Evolutionary conservation across 345 rosid genomes (phyloP).

Genomic region (Clarkia xantiana): DNA sequence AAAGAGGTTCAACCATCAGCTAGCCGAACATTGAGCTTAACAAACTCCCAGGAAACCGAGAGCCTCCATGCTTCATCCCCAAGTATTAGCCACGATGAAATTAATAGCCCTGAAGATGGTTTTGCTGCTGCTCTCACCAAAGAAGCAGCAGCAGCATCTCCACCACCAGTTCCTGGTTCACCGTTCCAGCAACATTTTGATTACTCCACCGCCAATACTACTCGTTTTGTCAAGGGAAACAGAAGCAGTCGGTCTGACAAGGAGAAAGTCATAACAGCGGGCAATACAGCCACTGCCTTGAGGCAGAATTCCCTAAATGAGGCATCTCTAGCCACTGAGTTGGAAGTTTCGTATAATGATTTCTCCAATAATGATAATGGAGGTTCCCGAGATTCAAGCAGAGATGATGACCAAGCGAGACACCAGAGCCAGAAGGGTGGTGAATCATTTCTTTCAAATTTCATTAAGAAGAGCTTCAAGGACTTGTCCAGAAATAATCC

Average conservation of each 20-base stretch:
- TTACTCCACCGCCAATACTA: constrained; percentile 29
- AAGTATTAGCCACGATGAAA: constrained; percentile 50
- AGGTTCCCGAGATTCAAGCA: constrained; percentile 49
- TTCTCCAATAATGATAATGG: constrained; percentile 29
- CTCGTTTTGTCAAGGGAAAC: constrained; percentile 51
- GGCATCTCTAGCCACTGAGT: constrained; percentile 45
- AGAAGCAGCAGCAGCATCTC: constrained; percentile 4
- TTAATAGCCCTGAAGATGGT: constrained; percentile 34
- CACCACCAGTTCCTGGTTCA: constrained; percentile 38
- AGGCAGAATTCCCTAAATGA: constrained; percentile 68
- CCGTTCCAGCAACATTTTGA: constrained; percentile 60
- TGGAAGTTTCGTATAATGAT: constrained; percentile 55
- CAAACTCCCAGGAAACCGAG: neutral
- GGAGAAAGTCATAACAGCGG: constrained; percentile 31
- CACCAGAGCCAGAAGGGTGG: constrained; percentile 22
- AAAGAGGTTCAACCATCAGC: constrained; percentile 7
- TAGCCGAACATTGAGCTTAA: constrained; percentile 14
- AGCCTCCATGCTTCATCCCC: constrained; percentile 45
- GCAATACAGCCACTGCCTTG: constrained; percentile 18
- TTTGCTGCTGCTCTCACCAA: no score
- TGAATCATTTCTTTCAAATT: constrained; percentile 48
- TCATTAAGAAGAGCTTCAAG: constrained; percentile 68
- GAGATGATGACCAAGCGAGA: constrained; percentile 26
- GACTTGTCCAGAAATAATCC: constrained; percentile 51
- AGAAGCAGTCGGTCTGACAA: constrained; percentile 68